A percentile compares a stretch with the other conserved stretches of the same genome.
phyloP scores from a whole-genome alignment of 2,329 filamentous ascomycete genomes.

The Cladosporium sp. region DNA sequence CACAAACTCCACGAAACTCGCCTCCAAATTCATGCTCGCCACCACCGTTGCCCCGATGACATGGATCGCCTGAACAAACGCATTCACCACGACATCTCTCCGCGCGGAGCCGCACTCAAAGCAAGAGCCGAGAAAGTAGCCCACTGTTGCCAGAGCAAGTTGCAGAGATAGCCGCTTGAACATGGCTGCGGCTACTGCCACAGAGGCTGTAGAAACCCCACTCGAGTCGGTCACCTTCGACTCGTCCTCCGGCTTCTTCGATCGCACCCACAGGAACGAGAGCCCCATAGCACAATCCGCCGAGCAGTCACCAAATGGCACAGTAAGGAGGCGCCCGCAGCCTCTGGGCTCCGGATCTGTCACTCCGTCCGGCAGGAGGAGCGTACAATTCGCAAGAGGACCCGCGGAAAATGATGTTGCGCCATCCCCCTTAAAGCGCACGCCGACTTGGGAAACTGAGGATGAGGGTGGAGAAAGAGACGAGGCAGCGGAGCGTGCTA shows the following conservation, averaged over 20 bases:
- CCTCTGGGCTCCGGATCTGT: constrained; percentile 2
- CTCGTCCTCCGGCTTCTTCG: constrained; percentile 4
- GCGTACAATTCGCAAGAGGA: constrained; percentile 28
- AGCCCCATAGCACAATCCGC: neutral
- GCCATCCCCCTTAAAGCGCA: constrained; percentile 21
- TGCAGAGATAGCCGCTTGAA: constrained; percentile 10
- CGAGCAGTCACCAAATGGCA: constrained; percentile 6
- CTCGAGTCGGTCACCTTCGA: neutral
- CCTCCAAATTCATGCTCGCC: neutral
- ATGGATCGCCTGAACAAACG: constrained; percentile 1
- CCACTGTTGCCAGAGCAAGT: constrained; percentile 8
- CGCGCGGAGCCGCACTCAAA: neutral
- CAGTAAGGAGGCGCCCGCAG: neutral
- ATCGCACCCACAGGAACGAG: neutral
- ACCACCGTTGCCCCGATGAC: neutral
- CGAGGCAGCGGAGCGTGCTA: constrained; percentile 13
- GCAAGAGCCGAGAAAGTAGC: neutral
- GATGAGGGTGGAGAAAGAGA: constrained; percentile 16
- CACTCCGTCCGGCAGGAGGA: constrained; percentile 17
- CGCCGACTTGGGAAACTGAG: constrained; percentile 25
- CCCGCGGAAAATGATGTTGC: constrained; percentile 18
- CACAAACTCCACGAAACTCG: neutral
- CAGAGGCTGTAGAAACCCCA: constrained; percentile 2
- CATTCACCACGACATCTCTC: neutral
- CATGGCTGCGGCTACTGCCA: constrained; percentile 4